Evolutionary conservation across 768 basidiomycete genomes (phyloP).

Genomic region (Phlegmacium glaucopus): DNA sequence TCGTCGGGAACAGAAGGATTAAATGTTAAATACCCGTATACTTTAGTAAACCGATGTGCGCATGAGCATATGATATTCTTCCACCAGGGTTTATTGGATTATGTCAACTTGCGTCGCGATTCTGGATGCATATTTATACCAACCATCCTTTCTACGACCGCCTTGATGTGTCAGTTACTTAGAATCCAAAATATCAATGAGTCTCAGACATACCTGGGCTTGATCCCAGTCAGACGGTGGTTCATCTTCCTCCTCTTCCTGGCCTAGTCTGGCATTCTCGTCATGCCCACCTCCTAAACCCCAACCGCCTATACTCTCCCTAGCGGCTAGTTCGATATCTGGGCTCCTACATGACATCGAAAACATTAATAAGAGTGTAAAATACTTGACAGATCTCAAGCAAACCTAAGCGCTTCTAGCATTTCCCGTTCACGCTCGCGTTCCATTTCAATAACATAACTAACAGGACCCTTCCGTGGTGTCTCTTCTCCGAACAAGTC

Average conservation of each 20-base stretch:
- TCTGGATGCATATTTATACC: conserved; percentile 42
- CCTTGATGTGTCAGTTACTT: conserved; percentile 27
- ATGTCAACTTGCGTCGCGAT: conserved; percentile 26
- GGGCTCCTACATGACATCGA: conserved; percentile 41
- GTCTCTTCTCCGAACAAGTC: conserved; percentile 52
- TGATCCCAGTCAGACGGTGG: conserved; percentile 61
- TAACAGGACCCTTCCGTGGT: conserved; percentile 37
- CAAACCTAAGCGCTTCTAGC: conserved; percentile 49
- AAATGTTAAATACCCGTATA: not conserved
- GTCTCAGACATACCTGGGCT: conserved; percentile 46
- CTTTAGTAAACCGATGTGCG: too few relatives aligned
- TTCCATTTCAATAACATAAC: conserved; percentile 35
- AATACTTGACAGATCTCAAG: not conserved
- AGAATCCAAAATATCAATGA: not conserved
- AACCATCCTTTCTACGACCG: conserved; percentile 56
- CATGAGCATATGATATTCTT: too few relatives aligned
- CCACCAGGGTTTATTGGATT: not conserved
- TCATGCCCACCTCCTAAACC: conserved; percentile 63
- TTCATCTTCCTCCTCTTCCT: conserved; percentile 66
- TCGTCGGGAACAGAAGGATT: conserved; percentile 15
- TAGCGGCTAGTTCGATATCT: conserved; percentile 37
- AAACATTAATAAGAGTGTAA: conserved; percentile 2
- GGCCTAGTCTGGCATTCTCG: conserved; percentile 40
- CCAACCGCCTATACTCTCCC: conserved; percentile 69
- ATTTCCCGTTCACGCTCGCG: conserved; percentile 53